phyloP scores from a whole-genome alignment of 192 early-diverging fungal species.

The Rhizophagus prolifer region DNA sequence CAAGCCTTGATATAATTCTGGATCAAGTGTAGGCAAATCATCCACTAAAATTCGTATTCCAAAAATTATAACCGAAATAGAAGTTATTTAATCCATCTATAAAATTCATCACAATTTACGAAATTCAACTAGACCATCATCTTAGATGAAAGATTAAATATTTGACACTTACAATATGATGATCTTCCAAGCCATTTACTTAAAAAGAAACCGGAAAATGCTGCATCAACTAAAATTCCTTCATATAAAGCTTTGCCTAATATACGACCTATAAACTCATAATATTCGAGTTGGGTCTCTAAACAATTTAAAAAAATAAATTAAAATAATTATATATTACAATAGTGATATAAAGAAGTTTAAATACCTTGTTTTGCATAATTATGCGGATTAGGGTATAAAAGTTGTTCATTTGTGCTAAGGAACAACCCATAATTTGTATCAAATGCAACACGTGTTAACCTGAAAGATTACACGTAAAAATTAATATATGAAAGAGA shows the following conservation, averaged over 20 bases:
- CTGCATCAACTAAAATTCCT: slow-evolving; percentile 79
- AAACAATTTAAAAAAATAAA: slow-evolving; percentile 23
- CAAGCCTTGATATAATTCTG: slow-evolving; percentile 72
- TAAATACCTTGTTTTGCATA: slow-evolving; percentile 47
- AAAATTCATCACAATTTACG: too few species aligned
- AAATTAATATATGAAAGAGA: background rate
- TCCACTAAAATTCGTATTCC: slow-evolving; percentile 49
- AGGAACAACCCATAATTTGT: slow-evolving; percentile 67
- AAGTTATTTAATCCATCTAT: too few species aligned
- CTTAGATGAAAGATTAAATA: slow-evolving; percentile 14
- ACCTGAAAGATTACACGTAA: slow-evolving; percentile 33
- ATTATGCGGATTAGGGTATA: slow-evolving; percentile 72
- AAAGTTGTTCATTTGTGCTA: slow-evolving; percentile 60
- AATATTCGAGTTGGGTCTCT: slow-evolving; percentile 56
- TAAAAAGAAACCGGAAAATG: slow-evolving; percentile 83
- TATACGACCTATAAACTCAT: slow-evolving; percentile 75
- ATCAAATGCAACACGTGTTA: slow-evolving; percentile 75
- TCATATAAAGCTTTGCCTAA: slow-evolving; percentile 87
- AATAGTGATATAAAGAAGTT: background rate
- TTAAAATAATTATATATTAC: background rate
- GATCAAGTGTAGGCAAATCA: slow-evolving; percentile 78
- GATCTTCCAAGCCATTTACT: slow-evolving; percentile 66
- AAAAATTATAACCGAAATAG: too few species aligned
- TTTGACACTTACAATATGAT: slow-evolving; percentile 55
- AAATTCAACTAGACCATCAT: too few species aligned